Evolutionary conservation across 1,284 basidiomycete species (phyloP).

Genomic region (Ustilago nuda): DNA sequence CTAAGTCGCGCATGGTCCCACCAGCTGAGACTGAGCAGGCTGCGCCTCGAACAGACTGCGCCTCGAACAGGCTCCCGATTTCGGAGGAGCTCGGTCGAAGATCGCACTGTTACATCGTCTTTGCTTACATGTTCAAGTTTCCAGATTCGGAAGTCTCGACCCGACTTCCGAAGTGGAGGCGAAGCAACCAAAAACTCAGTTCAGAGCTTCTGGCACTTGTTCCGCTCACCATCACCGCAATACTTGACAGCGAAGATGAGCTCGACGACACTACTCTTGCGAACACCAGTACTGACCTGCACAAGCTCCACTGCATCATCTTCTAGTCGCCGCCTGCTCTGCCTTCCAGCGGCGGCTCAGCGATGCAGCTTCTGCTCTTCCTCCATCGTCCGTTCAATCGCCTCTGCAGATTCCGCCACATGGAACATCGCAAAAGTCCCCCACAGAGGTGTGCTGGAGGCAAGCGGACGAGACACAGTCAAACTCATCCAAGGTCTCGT

Average conservation of each 20-base stretch:
- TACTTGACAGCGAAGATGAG: slow-evolving; percentile 1
- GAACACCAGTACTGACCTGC: neutral
- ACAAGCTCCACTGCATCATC: neutral
- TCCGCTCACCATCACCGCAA: neutral
- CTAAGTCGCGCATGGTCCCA: too few relatives aligned
- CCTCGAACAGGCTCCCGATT: too few relatives aligned
- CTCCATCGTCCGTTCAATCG: neutral
- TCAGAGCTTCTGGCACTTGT: neutral
- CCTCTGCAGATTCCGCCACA: neutral
- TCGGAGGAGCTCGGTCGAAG: neutral
- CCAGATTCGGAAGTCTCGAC: neutral
- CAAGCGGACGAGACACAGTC: slow-evolving; percentile 83
- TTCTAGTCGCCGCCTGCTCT: neutral
- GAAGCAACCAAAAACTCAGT: neutral
- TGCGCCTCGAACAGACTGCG: too few relatives aligned
- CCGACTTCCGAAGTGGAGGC: slow-evolving; percentile 19
- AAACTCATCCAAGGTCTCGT: slow-evolving; percentile 91
- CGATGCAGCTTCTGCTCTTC: slow-evolving; percentile 18
- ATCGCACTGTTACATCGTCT: slow-evolving; percentile 3
- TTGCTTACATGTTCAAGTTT: too few relatives aligned
- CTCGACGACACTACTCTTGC: neutral
- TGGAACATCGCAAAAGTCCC: slow-evolving; percentile 43
- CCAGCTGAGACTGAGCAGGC: too few relatives aligned
- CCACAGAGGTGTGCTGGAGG: slow-evolving; percentile 74
- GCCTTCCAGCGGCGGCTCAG: neutral